Percentiles rank a stretch among this genome's conserved stretches.
Conservation (phyloP, 2,329 filamentous ascomycete species). For the Calonectria montana region DNA sequence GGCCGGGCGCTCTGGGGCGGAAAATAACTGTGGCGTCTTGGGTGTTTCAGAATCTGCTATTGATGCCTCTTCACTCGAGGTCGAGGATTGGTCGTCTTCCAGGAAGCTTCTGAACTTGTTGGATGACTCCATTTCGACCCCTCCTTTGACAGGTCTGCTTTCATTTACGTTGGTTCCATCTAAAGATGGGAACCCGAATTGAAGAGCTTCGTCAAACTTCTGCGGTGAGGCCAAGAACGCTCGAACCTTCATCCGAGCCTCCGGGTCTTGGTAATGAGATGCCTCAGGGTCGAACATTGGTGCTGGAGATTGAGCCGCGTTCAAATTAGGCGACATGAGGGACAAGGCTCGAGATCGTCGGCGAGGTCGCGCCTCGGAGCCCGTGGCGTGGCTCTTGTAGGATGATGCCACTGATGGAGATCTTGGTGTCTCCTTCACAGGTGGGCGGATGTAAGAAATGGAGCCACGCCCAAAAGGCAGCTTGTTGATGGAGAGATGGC, state of each 20-base stretch:
- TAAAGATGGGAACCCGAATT: slow-evolving; percentile 87
- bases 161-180: slow-evolving; percentile 55
- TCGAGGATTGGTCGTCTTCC: slow-evolving; percentile 67
- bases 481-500: slow-evolving; percentile 78
- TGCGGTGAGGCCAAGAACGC: slow-evolving; percentile 89
- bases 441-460: slow-evolving; percentile 60
- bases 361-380: slow-evolving; percentile 52
- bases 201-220: slow-evolving; percentile 94
- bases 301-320: slow-evolving; percentile 42
- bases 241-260: slow-evolving; percentile 86
- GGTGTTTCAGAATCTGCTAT: slow-evolving; percentile 70
- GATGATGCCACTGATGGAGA: slow-evolving; percentile 38
- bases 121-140: slow-evolving; percentile 50
- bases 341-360: slow-evolving; percentile 67
- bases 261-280: slow-evolving; percentile 89
- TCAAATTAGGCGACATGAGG: slow-evolving; percentile 61
- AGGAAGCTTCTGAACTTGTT: slow-evolving; percentile 68
- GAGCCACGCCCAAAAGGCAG: slow-evolving; percentile 70
- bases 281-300: slow-evolving; percentile 73
- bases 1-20: slow-evolving; percentile 43
- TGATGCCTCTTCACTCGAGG: slow-evolving; percentile 66
- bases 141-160: slow-evolving; percentile 32
- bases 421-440: slow-evolving; percentile 53
- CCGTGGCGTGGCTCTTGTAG: slow-evolving; percentile 33
- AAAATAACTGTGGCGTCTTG: slow-evolving; percentile 63